Evolutionary conservation across 208 protist species (phyloP).

Genomic region (Wallacemonas rigidus): DNA sequence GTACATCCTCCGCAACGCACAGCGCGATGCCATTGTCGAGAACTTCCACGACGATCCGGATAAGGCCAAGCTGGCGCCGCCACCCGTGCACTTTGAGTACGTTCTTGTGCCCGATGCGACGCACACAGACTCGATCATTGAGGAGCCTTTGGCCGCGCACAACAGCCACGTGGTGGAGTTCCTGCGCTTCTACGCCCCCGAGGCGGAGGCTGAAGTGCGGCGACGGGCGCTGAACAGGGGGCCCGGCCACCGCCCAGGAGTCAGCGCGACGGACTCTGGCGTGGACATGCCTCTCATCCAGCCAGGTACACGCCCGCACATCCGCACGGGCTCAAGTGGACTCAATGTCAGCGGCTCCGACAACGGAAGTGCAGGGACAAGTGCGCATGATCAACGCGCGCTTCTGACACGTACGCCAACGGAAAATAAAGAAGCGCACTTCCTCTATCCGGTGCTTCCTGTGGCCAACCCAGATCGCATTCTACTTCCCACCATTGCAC

Average conservation of each 20-base stretch:
- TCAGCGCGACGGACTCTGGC: conserved; percentile 4
- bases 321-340: neutral
- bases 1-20: conserved; percentile 65
- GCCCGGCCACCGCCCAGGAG: neutral
- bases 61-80: conserved; percentile 22
- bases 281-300: conserved; percentile 12
- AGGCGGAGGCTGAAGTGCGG: conserved; percentile 27
- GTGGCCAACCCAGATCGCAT: conserved; percentile 48
- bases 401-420: conserved; percentile 26
- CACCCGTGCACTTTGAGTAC: conserved; percentile 63
- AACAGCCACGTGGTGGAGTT: conserved; percentile 77
- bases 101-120: conserved; percentile 67
- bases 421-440: conserved; percentile 18
- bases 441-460: conserved; percentile 24
- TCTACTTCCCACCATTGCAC: conserved; percentile 42
- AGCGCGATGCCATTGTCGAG: conserved; percentile 47
- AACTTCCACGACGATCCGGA: conserved; percentile 23
- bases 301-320: neutral
- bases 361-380: neutral
- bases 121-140: conserved; percentile 86
- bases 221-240: neutral
- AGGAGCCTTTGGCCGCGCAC: conserved; percentile 61
- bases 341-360: neutral
- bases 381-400: neutral
- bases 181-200: conserved; percentile 56